Conservation (phyloP, 441 rosid species). For the Jatropha podagrica region DNA sequence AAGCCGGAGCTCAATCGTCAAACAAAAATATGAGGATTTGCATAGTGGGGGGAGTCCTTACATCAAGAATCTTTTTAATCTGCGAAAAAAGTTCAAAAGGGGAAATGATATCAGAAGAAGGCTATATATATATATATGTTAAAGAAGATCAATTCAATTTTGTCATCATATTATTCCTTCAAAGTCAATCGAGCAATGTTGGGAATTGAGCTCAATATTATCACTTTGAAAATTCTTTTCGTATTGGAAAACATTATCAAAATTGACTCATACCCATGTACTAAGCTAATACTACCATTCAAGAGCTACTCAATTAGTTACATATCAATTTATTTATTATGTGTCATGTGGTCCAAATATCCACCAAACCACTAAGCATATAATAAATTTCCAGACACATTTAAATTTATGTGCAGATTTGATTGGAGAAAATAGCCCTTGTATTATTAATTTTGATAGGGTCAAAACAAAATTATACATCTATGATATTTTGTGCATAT, state of each 20-base stretch:
- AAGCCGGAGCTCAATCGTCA: no score
- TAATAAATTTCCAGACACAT: conserved; percentile 17
- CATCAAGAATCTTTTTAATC: conserved; percentile 3
- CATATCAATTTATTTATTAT: neutral
- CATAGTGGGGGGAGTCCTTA: conserved; percentile 5
- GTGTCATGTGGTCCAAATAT: conserved; percentile 22
- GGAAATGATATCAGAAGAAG: conserved; percentile 20
- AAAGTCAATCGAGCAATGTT: conserved; percentile 15
- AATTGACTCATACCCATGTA: neutral
- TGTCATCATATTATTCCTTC: conserved; percentile 14
- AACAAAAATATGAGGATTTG: neutral
- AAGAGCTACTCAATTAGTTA: no score
- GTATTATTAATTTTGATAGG: neutral
- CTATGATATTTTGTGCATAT: neutral
- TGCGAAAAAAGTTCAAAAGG: conserved; percentile 13
- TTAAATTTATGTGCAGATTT: conserved; percentile 1
- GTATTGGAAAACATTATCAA: conserved; percentile 10
- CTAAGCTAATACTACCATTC: no score
- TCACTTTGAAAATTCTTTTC: conserved; percentile 18
- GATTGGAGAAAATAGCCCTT: neutral
- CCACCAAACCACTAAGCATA: conserved; percentile 10
- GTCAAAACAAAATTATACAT: neutral
- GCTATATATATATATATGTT: neutral
- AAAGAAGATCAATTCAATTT: conserved; percentile 10
- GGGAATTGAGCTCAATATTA: conserved; percentile 20